Base-by-base conservation (phyloP, 1,284 basidiomycete genomes). In the Rhizoctonia solani region DNA sequence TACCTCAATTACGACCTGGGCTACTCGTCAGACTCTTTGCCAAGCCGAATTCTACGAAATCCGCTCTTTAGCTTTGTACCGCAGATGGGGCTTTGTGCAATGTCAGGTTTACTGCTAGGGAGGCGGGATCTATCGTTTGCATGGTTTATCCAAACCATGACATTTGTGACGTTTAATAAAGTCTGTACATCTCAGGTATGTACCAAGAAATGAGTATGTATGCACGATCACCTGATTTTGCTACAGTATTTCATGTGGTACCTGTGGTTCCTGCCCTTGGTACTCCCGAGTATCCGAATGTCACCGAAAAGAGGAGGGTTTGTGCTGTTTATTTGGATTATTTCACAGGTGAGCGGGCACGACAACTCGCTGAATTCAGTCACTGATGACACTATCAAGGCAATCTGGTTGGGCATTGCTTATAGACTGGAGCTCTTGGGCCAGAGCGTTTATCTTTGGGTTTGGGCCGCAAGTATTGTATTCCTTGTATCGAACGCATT, bases 231-330 rank as follows among this genome's bases (percentile, higher is more conserved):
- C 68, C 42, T 37, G 47, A 53, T 44, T 5, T 14, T 25, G 49
- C 4, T 27, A 23, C 78, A 99, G 89, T 99, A 99, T 79, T 99
- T 98, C 78, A 82, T 98, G 54, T 99, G 97, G 97, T 98, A 96
- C 75, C 85, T 95, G 5, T 87, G 95, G 70, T 87, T 99, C 69
- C 78, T 99, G 0, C 95, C 97, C 0, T 81, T 95, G 1, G 79
- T 97, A 11, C 81, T 93, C 2, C 88, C 92, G 0, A 82, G 80
- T 14, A 76, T 96, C 0, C 74, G 77, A 0, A 80, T 93, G 34
- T 79, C 85, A 0, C 76, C 76, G 27, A 65, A 73, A 16, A 79
- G 81, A 9, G 80, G 80, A 0, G n/a, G 81, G 1, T 54, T 76
- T 1, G 82, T 84, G 56, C 68, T 86, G 0, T 78, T 72, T 0